Conservation (phyloP, 2,329 filamentous ascomycete genomes). For the Colletotrichum caudatum region DNA sequence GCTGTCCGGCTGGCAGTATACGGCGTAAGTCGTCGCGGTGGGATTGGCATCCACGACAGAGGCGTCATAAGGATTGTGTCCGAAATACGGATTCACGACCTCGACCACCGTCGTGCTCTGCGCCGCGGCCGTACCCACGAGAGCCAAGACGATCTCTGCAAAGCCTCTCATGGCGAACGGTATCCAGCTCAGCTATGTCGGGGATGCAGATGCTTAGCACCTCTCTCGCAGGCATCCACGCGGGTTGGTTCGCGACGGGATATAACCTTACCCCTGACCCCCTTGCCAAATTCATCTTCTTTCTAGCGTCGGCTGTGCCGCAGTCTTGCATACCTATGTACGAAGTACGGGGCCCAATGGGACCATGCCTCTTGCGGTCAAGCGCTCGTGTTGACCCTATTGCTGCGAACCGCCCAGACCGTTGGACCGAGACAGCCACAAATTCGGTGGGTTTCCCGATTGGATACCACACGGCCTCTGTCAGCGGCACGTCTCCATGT, state of each 20-base stretch:
- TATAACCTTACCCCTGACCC: neutral
- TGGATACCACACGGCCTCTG: neutral
- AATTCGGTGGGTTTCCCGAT: conserved; percentile 14
- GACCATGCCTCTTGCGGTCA: neutral
- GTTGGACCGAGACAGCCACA: neutral
- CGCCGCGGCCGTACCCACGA: conserved; percentile 43
- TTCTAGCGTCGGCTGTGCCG: neutral
- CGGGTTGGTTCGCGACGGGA: neutral
- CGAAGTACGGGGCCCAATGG: neutral
- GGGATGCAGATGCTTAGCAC: too few relatives aligned
- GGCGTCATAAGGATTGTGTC: conserved; percentile 45
- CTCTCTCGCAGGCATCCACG: neutral
- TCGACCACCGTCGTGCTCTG: conserved; percentile 45
- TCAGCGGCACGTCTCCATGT: neutral
- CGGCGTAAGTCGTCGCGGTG: conserved; percentile 48
- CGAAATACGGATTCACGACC: conserved; percentile 47
- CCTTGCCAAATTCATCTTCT: neutral
- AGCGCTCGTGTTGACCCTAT: neutral
- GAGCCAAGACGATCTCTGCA: conserved; percentile 6
- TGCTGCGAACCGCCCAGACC: neutral
- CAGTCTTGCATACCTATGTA: neutral
- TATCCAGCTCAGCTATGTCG: neutral
- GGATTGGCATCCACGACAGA: conserved; percentile 49
- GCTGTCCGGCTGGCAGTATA: conserved; percentile 45
- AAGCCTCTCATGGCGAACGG: conserved; percentile 6